Base-by-base conservation (phyloP, 2,329 filamentous ascomycete species). In the Fusarium verrucosum region DNA sequence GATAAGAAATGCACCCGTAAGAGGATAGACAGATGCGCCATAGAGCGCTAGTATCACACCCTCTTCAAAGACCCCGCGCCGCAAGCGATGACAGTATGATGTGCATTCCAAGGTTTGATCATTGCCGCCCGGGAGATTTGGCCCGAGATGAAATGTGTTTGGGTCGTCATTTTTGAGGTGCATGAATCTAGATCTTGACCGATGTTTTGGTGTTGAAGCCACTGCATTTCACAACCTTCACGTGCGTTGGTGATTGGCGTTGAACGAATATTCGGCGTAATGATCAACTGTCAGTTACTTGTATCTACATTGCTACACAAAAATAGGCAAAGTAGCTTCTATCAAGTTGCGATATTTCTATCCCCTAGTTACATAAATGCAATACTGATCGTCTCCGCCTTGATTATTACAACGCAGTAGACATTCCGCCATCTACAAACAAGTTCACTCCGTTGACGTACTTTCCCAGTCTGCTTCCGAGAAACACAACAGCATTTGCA, bases 401-500 rank as follows among this genome's bases (percentile, higher is more conserved):
- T 7, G 4, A 7, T 0, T 4, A 5, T 26, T 10, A 65, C 0
- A 68, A 22, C 0, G 22, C 3, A 13, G 38, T 52, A 3, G 60
- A 57, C 37, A 68, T 51, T 11, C 52, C 65, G 3, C 72, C 72
- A 50, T 73, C 72, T 2, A 74, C 37, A 10, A 70, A 2, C 13
- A 73, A 10, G n/a, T 58, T 70, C 0, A 58, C 32, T 17, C 72
- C 72, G 0, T 45, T 58, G 4, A 68, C 62, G 17, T 62, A 73
- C 20, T 47, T 65, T 1, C 69, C 62, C 1, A 74, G 62, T 1
- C 17, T 25, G 4, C 72, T 72, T 1, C 65, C 66, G 4, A 73
- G 20, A 13, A 72, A 73, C 1, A 73, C 16, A 1, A 64, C 68
- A 0, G 69, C 64, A 11, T 73, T 73, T 0, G 71, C 69, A 1